A percentile compares a stretch with the other conserved stretches of the same genome.
phyloP scores from a whole-genome alignment of 129 eudicot species.

The Scalesia atractyloides region DNA sequence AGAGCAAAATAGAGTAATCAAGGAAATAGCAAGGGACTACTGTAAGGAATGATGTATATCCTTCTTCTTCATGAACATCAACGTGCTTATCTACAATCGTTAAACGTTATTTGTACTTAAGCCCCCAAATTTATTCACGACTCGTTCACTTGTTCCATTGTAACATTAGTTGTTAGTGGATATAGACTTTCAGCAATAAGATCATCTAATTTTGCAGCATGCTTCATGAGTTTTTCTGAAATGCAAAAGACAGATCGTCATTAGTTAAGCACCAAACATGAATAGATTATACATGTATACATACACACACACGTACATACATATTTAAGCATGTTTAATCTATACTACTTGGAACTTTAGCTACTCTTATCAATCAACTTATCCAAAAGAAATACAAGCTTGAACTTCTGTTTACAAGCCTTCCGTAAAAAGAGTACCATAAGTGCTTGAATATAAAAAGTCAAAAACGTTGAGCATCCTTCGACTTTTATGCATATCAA shows the following conservation, averaged over 20 bases:
- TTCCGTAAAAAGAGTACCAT: neutral
- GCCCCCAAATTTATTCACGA: conserved; percentile 32
- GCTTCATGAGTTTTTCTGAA: conserved; percentile 43
- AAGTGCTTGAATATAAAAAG: neutral
- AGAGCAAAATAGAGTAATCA: conserved; percentile 13
- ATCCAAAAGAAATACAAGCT: neutral
- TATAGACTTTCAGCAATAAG: conserved; percentile 55
- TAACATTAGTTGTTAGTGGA: conserved; percentile 25
- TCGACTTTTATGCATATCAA: neutral
- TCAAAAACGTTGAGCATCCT: neutral
- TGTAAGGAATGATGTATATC: conserved; percentile 65
- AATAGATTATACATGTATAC: neutral
- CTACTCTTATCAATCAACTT: conserved; percentile 21
- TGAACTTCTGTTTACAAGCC: too few relatives aligned
- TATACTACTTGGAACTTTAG: conserved; percentile 4
- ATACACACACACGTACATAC: neutral
- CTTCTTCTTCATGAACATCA: conserved; percentile 80
- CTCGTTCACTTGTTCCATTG: conserved; percentile 35
- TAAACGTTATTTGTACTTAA: conserved; percentile 28
- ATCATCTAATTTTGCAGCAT: conserved; percentile 54
- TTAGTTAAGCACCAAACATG: conserved; percentile 14
- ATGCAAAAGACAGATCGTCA: conserved; percentile 16
- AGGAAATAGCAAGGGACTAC: conserved; percentile 42
- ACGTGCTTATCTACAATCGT: conserved; percentile 50
- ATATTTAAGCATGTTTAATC: conserved; percentile 3